Base-by-base conservation (phyloP, 2,329 filamentous ascomycete genomes). In the Aureobasidium vineae region DNA sequence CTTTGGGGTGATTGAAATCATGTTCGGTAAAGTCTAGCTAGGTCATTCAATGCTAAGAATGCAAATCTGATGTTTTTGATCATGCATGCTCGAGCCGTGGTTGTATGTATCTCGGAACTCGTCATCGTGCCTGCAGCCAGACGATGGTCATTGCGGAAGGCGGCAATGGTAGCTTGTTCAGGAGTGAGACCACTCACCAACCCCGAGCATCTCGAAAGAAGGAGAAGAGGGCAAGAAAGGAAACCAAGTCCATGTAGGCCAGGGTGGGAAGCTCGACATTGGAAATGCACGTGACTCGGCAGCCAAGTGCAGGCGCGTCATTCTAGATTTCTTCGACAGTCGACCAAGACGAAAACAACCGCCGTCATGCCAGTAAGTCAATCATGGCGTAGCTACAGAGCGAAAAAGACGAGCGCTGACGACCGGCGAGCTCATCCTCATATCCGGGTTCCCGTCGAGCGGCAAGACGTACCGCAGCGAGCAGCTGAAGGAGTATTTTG, bases 401-500 rank as follows among this genome's bases (percentile, higher is more conserved):
- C 28, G 13, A 28, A 21, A 26, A 31, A 63, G 26, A 47, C 38
- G 5, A 19, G 38, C 47, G 61, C 61, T 64, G n/a, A 54, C 50
- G 21, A 26, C 7, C 16, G 7, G 7, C 28, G 68, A 88, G 85
- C 83, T 88, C 72, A 81, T 88, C 68, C 79, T 87, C 66, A 78
- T 88, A 68, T 86, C 85, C 69, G 86, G 86, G 69, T 87, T 85
- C 73, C 86, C 86, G 57, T 86, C 83, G 70, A 85, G 85, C 71
- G 86, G 86, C 72, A 86, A 88, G 71, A 86, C 84, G 15, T 79
- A 86, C 71, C 84, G 86, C 73, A 82, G 84, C 69, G 74, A 78
- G 50, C 86, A 94, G 76, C 84, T 95, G 13, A 78, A 88, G 73
- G 77, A 82, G 40, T 88, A 88, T 77, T 86, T 93, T 73, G 75